Base-by-base conservation (phyloP, 1,139 yeast species). In the Ogataea hybrid region DNA sequence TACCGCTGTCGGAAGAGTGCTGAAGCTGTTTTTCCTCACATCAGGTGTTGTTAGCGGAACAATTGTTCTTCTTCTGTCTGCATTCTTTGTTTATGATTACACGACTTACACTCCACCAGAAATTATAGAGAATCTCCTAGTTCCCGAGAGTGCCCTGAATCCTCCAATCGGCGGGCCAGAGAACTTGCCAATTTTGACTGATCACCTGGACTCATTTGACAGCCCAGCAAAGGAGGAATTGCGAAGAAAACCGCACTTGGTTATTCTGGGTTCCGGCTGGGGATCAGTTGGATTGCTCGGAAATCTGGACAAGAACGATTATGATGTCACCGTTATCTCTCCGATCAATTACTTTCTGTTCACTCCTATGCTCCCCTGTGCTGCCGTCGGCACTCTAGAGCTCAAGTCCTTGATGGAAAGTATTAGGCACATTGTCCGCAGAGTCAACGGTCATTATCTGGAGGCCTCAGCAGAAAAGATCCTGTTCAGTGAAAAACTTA, bases 101-200 rank as follows among this genome's bases (percentile, higher is more conserved):
- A 73, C 81, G n/a, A 80, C 86, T 8, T 81, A 71, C 44, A 51
- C 51, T 5, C 57, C 58, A 4, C 52, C 52, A 4, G 53, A 48
- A 23, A 33, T 44, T 8, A 51, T 52, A 10, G 59, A 63, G 7
- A 57, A 68, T 29, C 39, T 60, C 17, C 31, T 52, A 9, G 59
- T 80, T 16, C 74, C 81, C 6, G 58, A 64, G 14, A 63, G 68
- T 20, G 82, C 84, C 0, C 56, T 79, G 32, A 55, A 68, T 35
- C 84, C 85, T 16, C 64, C 66, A 25, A 58, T 57, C n/a, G 86
- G 86, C 5, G 87, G 87, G 1, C 85, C 86, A 18, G 82, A 80
- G 56, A 78, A 80, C 51, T 61, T 81, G 42, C 85, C 84, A 2
- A 73, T 80, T 27, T 64, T 77, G 43, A 68, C 68, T 28, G 68